Conservation (phyloP, 2,329 filamentous ascomycete genomes). For the Curvularia spicifera region DNA sequence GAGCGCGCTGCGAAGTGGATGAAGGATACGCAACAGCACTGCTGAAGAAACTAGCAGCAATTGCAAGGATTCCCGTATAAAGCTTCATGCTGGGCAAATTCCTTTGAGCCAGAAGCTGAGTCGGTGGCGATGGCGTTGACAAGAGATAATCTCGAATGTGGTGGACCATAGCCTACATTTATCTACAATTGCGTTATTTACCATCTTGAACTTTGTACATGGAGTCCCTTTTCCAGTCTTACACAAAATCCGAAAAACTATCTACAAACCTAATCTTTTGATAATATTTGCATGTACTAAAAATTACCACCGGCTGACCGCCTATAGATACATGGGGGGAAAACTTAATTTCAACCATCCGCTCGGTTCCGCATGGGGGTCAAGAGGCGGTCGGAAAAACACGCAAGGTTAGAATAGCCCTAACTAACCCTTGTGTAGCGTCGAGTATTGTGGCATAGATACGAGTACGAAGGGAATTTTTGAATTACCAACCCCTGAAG, state of each 20-base stretch:
- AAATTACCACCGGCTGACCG: background rate
- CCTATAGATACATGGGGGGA: background rate
- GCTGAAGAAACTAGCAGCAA: background rate
- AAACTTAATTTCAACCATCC: background rate
- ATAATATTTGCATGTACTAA: background rate
- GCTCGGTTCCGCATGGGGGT: background rate
- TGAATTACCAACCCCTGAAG: background rate
- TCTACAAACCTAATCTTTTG: background rate
- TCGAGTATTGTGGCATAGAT: background rate
- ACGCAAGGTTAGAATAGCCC: background rate
- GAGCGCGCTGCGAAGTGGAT: background rate
- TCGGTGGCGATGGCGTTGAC: background rate
- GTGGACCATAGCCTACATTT: constrained; percentile 10
- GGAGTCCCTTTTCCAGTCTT: background rate
- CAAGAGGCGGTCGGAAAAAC: background rate
- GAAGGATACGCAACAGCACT: constrained; percentile 6
- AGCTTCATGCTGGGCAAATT: constrained; percentile 4
- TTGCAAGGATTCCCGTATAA: background rate
- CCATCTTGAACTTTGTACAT: background rate
- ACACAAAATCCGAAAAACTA: background rate
- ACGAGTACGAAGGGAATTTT: background rate
- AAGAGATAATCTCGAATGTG: background rate
- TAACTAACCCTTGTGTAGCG: background rate
- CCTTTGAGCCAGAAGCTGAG: background rate
- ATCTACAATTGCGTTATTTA: constrained; percentile 34